phyloP scores from a whole-genome alignment of 2,329 filamentous ascomycete genomes.

The Penicillium carneum region DNA sequence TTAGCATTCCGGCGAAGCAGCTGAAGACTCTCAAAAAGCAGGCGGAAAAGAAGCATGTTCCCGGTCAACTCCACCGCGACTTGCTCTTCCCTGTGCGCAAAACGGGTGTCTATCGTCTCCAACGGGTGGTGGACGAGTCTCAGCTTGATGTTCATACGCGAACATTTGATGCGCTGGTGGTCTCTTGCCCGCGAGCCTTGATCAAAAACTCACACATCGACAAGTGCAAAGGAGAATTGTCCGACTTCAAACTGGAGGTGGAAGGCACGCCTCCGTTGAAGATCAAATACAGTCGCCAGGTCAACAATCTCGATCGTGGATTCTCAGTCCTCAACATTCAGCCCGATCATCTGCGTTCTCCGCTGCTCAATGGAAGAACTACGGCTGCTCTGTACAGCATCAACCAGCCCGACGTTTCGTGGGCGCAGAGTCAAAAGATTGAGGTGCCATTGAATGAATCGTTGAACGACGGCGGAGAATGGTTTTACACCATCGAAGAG shows the following conservation, averaged over 20 bases:
- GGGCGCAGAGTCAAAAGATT: constrained; percentile 79
- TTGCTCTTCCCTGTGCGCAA: constrained; percentile 81
- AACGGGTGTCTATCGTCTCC: constrained; percentile 83
- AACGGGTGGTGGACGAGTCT: constrained; percentile 87
- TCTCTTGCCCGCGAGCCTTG: constrained; percentile 80
- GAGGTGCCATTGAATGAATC: constrained; percentile 89
- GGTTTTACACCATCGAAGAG: constrained; percentile 90
- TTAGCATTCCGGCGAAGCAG: constrained; percentile 76
- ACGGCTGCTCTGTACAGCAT: constrained; percentile 65
- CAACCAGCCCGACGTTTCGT: constrained; percentile 66
- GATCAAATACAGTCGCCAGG: constrained; percentile 86
- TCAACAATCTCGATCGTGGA: constrained; percentile 82
- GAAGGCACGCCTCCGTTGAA: constrained; percentile 88
- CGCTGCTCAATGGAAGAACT: constrained; percentile 69
- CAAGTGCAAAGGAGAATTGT: constrained; percentile 86
- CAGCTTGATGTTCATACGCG: constrained; percentile 87
- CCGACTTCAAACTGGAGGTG: constrained; percentile 81
- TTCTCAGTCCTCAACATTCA: constrained; percentile 93
- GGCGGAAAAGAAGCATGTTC: constrained; percentile 64
- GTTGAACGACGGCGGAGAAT: constrained; percentile 77
- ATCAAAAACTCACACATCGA: constrained; percentile 70
- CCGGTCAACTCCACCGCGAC: constrained; percentile 64
- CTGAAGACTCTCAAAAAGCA: constrained; percentile 77
- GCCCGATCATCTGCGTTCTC: constrained; percentile 82
- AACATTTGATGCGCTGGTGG: constrained; percentile 79